Base-by-base conservation (phyloP, 1,284 basidiomycete species). In the Apiotrichum siamense region DNA sequence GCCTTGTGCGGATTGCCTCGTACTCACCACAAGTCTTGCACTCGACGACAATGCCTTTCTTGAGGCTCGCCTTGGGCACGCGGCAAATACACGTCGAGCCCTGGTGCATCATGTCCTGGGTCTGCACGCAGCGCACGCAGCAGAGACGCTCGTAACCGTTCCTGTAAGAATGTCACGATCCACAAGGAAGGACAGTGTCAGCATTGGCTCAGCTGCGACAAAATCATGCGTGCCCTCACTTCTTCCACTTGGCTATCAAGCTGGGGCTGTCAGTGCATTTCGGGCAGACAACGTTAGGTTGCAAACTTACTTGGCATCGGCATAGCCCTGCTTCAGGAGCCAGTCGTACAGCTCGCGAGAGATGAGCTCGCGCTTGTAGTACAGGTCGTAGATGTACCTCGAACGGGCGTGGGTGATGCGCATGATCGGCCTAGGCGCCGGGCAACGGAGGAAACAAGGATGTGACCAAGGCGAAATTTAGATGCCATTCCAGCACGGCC, bases 171-270 rank as follows among this genome's bases (percentile, higher is more conserved):
- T 4, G 12, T n/a, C 21, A 21, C 25, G 23, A 9, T 4, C 18
- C 20, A 24, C 21, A 21, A 31, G 20, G 18, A 25, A n/a, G 33
- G 31, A 24, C 20, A 36, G 51, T 36, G 40, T 25, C 29, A 24
- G 38, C 39, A 15, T 25, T 4, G 21, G n/a, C 23, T 26, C 11
- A 10, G 1, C n/a, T 11, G 33, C 13, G 20, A 15, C 18, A 24
- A 5, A 5, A 2, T 21, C 11, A 11, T 12, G 15, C 17, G 6
- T 7, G 13, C 7, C 39, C 63, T 53, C 31, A 67, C 76, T 97
- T 96, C 79, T 98, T 98, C 96, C 96, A 98, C 74, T 98, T 98
- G 27, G 96, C 96, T 73, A 98, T 90, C 71, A 98, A 77, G 66
- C 94, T 97, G 63, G n/a, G 27, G 44, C 26, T 21, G 50, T 56